A percentile compares a stretch with the other conserved stretches of the same genome.
Evolutionary conservation across 441 rosid species (phyloP).

Genomic region (Corymbia citriodora): DNA sequence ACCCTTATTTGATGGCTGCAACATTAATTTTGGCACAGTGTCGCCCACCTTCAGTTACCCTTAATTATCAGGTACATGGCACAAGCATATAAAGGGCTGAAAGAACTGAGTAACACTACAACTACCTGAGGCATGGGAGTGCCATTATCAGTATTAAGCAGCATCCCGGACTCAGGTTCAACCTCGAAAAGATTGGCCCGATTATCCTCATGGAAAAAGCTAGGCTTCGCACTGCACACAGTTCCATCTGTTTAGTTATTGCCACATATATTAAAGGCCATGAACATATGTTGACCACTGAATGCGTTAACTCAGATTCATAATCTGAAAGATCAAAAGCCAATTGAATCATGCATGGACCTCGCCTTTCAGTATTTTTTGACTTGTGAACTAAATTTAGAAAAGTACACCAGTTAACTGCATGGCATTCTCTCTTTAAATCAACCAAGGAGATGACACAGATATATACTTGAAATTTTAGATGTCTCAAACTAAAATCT

Average conservation of each 20-base stretch:
- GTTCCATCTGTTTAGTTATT: neutral
- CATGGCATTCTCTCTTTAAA: neutral
- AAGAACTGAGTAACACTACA: neutral
- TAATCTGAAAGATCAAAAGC: neutral
- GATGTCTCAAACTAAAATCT: neutral
- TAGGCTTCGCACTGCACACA: conserved; percentile 78
- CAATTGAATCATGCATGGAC: neutral
- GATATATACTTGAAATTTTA: neutral
- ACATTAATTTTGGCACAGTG: conserved; percentile 30
- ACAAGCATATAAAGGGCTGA: neutral
- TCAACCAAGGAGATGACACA: neutral
- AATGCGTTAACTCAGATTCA: neutral
- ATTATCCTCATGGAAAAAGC: conserved; percentile 90
- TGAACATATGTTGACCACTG: neutral
- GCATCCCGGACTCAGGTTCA: conserved; percentile 85
- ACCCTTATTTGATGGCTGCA: conserved; percentile 30
- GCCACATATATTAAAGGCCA: neutral
- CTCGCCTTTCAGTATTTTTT: neutral
- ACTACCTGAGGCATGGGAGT: conserved; percentile 92
- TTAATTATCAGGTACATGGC: neutral
- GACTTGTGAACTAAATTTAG: neutral
- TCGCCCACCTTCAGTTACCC: conserved; percentile 54
- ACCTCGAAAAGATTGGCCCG: conserved; percentile 93
- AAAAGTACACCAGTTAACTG: neutral
- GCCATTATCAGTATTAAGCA: conserved; percentile 89